phyloP scores from a whole-genome alignment of 768 basidiomycete species.

The Boletus reticuloceps region DNA sequence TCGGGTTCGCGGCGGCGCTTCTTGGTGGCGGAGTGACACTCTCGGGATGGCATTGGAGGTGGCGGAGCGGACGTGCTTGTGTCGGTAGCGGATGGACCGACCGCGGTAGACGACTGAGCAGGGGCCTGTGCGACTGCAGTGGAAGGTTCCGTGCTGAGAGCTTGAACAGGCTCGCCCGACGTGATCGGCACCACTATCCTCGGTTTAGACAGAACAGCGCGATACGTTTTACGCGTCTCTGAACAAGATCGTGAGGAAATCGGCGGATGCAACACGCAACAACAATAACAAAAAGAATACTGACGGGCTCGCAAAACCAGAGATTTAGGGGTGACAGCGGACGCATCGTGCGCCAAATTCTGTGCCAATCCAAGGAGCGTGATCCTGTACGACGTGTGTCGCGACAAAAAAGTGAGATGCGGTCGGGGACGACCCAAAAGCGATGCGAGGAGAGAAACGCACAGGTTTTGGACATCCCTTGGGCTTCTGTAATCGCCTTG shows the following conservation, averaged over 20 bases:
- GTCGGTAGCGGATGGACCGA: neutral
- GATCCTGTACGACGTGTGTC: constrained; percentile 42
- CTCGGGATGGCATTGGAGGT: neutral
- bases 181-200: constrained; percentile 52
- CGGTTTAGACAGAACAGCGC: constrained; percentile 77
- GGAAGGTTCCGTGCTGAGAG: neutral
- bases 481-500: constrained; percentile 68
- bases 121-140: neutral
- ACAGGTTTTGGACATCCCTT: constrained; percentile 76
- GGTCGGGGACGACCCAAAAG: too few relatives aligned
- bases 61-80: neutral
- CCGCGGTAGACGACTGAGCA: neutral
- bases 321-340: constrained; percentile 60
- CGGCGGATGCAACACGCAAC: neutral
- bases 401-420: too few relatives aligned
- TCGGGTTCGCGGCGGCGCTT: constrained; percentile 25
- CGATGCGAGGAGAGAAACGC: constrained; percentile 19
- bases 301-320: constrained; percentile 70
- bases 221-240: constrained; percentile 83
- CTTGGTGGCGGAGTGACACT: neutral
- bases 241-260: neutral
- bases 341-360: constrained; percentile 62
- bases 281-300: constrained; percentile 21
- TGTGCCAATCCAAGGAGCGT: constrained; percentile 66
- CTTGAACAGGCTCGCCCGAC: neutral